Conservation (phyloP, 2,329 filamentous ascomycete species). For the Hypoxylon rubiginosum region DNA sequence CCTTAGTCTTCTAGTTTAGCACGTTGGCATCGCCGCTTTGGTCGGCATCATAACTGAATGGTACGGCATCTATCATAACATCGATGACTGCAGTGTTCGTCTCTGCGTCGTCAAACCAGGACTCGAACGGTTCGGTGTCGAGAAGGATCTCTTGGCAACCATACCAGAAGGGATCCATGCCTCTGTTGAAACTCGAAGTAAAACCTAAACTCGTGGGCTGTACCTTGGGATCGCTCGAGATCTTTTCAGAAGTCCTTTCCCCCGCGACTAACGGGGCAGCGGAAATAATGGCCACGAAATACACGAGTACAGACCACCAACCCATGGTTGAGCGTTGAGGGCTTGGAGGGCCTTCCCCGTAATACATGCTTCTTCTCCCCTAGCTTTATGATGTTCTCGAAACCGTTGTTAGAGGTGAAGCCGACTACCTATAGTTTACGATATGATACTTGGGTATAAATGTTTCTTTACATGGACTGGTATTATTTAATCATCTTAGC, state of each 20-base stretch:
- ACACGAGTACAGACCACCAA: not conserved
- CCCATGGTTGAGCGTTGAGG: not conserved
- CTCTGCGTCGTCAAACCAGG: constrained; percentile 11
- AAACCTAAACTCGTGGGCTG: not conserved
- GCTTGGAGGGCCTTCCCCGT: not conserved
- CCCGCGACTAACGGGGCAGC: not conserved
- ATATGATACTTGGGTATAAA: too few species aligned
- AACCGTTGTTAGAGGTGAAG: not conserved
- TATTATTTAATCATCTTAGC: not conserved
- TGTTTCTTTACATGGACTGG: not conserved
- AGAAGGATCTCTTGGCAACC: constrained; percentile 3
- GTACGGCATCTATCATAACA: constrained; percentile 6
- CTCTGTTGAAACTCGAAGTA: not conserved
- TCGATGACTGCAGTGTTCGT: constrained; percentile 1
- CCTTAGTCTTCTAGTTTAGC: not conserved
- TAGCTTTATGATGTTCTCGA: not conserved
- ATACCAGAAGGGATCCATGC: constrained; percentile 5
- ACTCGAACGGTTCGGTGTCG: not conserved
- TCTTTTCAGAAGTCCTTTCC: not conserved
- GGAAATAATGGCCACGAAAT: not conserved
- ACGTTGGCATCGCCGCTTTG: not conserved
- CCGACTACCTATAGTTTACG: not conserved
- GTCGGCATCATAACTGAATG: not conserved
- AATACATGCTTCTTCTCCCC: not conserved
- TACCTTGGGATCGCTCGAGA: too few species aligned